Conservation (phyloP, 2,329 filamentous ascomycete species). For the Pseudohalonectria lignicola region DNA sequence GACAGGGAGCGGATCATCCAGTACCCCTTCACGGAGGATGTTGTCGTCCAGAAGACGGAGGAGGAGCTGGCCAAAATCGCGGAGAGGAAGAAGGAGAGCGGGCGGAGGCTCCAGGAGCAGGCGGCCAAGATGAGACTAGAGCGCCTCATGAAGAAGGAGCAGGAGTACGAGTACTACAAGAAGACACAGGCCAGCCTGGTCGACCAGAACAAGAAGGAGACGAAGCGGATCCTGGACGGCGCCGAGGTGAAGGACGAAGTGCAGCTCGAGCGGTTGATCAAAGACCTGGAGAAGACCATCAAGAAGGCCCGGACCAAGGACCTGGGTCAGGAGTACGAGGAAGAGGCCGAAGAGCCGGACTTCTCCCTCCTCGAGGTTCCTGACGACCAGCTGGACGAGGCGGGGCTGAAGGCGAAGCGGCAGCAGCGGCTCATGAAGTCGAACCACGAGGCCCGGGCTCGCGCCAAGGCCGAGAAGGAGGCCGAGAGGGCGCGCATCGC, state of each 20-base stretch:
- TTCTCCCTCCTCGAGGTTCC: slow-evolving; percentile 84
- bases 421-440: slow-evolving; percentile 90
- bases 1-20: slow-evolving; percentile 84
- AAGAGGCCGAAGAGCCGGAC: slow-evolving; percentile 68
- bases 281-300: slow-evolving; percentile 83
- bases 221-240: slow-evolving; percentile 71
- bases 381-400: slow-evolving; percentile 88
- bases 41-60: slow-evolving; percentile 83
- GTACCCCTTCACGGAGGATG: slow-evolving; percentile 85
- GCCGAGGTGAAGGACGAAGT: slow-evolving; percentile 89
- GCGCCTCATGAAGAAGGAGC: slow-evolving; percentile 89
- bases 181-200: slow-evolving; percentile 63
- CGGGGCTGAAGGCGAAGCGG: slow-evolving; percentile 80
- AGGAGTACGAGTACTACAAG: slow-evolving; percentile 90
- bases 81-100: slow-evolving; percentile 91
- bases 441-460: slow-evolving; percentile 81
- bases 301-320: slow-evolving; percentile 88
- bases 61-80: slow-evolving; percentile 85
- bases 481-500: slow-evolving; percentile 75
- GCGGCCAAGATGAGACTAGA: slow-evolving; percentile 96
- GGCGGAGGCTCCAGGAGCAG: slow-evolving; percentile 83
- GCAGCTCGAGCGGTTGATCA: slow-evolving; percentile 72
- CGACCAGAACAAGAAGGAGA: slow-evolving; percentile 83
- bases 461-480: slow-evolving; percentile 95
- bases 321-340: slow-evolving; percentile 69